phyloP scores from a whole-genome alignment of 208 protist species.

The Leishmania aethiopica region DNA sequence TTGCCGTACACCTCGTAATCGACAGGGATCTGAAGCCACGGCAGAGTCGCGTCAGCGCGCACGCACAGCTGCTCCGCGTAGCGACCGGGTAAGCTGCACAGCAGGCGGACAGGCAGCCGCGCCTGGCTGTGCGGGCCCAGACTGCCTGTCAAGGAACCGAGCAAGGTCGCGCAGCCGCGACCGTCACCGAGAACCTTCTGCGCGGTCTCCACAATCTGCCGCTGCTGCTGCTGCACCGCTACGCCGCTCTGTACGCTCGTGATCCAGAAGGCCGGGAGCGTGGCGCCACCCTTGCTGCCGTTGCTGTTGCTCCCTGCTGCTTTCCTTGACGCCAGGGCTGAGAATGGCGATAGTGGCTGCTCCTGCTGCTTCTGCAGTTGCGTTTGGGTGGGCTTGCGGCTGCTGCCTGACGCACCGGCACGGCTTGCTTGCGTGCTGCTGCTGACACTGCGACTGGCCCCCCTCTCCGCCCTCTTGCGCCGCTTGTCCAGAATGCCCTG shows the following conservation, averaged over 20 bases:
- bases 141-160: slow-evolving; percentile 16
- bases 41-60: slow-evolving; percentile 43
- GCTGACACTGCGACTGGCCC: background rate
- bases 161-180: slow-evolving; percentile 58
- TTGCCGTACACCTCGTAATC: slow-evolving; percentile 70
- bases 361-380: background rate
- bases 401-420: background rate
- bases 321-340: background rate
- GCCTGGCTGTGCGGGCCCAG: slow-evolving; percentile 37
- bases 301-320: background rate
- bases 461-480: slow-evolving; percentile 11
- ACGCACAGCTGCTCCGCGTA: slow-evolving; percentile 78
- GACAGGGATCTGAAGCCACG: slow-evolving; percentile 58
- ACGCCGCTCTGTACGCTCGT: slow-evolving; percentile 62
- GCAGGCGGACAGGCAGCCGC: slow-evolving; percentile 43
- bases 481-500: slow-evolving; percentile 17
- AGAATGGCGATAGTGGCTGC: slow-evolving; percentile 12
- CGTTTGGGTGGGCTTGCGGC: background rate
- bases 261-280: slow-evolving; percentile 63
- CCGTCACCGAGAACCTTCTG: slow-evolving; percentile 81
- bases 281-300: background rate
- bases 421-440: background rate
- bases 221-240: slow-evolving; percentile 47
- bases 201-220: slow-evolving; percentile 53
- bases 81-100: slow-evolving; percentile 76